These are phyloP conservation scores for Wallacemonas sp. DNA, from an alignment of 208 protist species.

Conservation along the genomic window DNA sequence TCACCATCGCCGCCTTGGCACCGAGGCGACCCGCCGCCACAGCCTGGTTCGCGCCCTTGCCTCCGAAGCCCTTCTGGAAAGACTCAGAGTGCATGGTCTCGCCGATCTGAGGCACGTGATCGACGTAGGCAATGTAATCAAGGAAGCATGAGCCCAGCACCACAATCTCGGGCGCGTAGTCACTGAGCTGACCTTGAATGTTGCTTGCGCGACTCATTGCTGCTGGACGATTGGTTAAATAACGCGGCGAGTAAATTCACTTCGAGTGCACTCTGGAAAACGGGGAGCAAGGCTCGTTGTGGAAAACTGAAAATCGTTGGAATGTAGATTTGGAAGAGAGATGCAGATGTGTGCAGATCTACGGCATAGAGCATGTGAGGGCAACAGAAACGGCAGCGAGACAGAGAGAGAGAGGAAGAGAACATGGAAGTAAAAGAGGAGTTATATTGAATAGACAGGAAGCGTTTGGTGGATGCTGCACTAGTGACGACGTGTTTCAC, in stretches of 20 bases:
- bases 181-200: constrained; percentile 33
- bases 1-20: constrained; percentile 80
- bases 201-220: constrained; percentile 1
- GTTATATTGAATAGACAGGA: not conserved
- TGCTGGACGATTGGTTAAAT: not conserved
- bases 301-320: no score
- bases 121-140: constrained; percentile 90
- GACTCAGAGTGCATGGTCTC: constrained; percentile 90
- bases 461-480: no score
- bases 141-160: constrained; percentile 92
- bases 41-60: constrained; percentile 95
- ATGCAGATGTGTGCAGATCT: no score
- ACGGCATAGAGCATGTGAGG: no score
- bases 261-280: no score
- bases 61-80: constrained; percentile 91
- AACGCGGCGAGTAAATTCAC: no score
- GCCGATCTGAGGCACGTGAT: constrained; percentile 85
- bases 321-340: no score
- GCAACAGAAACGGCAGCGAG: not conserved
- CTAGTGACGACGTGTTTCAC: no score
- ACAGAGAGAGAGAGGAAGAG: not conserved
- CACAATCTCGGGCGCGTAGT: constrained; percentile 57
- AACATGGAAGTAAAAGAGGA: constrained; percentile 5
- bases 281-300: no score
- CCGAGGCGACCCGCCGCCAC: constrained; percentile 84